A percentile compares a stretch with the other conserved stretches of the same genome.
Conservation (phyloP, 1,284 basidiomycete genomes). For the Gomphus bonarii region DNA sequence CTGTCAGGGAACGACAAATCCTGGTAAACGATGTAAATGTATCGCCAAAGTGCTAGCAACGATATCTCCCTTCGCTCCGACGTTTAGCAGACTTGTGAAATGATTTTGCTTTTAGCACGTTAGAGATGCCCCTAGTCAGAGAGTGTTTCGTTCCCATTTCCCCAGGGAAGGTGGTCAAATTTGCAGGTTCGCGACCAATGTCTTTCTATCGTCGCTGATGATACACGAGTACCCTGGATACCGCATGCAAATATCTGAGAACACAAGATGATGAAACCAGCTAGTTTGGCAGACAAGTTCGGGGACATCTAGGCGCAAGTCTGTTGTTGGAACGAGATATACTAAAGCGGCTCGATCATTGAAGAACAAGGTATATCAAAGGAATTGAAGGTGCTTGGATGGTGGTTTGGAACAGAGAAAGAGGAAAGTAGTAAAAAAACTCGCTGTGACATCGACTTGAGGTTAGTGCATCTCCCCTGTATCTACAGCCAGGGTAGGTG, state of each 20-base stretch:
- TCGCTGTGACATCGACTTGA: constrained; percentile 36
- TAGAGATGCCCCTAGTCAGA: constrained; percentile 40
- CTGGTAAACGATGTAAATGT: constrained; percentile 51
- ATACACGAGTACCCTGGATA: constrained; percentile 33
- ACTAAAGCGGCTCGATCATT: constrained; percentile 50
- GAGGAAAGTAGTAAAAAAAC: constrained; percentile 28
- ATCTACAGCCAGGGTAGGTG: too few species aligned
- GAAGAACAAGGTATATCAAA: constrained; percentile 49
- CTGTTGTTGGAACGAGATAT: constrained; percentile 32
- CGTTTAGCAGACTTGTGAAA: constrained; percentile 26
- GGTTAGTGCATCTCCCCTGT: constrained; percentile 65
- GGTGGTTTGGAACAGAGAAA: constrained; percentile 34
- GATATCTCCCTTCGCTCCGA: constrained; percentile 24
- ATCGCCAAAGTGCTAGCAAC: constrained; percentile 39
- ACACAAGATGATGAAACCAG: constrained; percentile 69
- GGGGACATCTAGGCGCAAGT: constrained; percentile 61
- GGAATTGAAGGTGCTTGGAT: constrained; percentile 38
- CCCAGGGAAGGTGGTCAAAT: constrained; percentile 34
- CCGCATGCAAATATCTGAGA: constrained; percentile 51
- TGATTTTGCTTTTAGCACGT: constrained; percentile 61
- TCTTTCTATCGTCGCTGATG: not conserved
- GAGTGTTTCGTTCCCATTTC: constrained; percentile 43
- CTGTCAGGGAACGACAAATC: constrained; percentile 56
- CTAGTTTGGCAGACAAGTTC: constrained; percentile 43
- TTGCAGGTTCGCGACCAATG: constrained; percentile 32